Conservation (phyloP, 495 filamentous ascomycete genomes). For the Penicillium manginii region DNA sequence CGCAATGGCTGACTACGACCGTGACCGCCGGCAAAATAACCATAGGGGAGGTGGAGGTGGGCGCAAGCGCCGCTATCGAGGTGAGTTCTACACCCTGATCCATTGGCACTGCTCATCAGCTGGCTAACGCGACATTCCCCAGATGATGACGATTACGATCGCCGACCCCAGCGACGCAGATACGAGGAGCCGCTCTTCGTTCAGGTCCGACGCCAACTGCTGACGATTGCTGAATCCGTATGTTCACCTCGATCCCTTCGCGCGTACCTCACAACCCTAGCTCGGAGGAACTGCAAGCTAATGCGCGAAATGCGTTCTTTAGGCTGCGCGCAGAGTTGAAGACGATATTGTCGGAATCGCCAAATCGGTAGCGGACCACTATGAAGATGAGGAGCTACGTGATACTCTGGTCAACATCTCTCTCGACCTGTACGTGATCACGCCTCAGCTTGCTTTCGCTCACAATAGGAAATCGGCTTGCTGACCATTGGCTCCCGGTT, state of each 20-base stretch:
- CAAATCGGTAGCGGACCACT: slow-evolving; percentile 74
- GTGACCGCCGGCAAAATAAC: slow-evolving; percentile 64
- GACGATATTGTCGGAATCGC: slow-evolving; percentile 81
- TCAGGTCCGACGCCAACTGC: slow-evolving; percentile 77
- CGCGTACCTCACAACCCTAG: not conserved
- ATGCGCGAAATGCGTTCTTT: slow-evolving; percentile 13
- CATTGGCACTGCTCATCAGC: not conserved
- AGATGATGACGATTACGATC: slow-evolving; percentile 80
- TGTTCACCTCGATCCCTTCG: slow-evolving; percentile 20
- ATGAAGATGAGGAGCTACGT: slow-evolving; percentile 75
- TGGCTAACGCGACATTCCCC: slow-evolving; percentile 15
- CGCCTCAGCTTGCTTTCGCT: not conserved
- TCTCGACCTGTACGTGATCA: slow-evolving; percentile 66
- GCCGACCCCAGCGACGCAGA: slow-evolving; percentile 72
- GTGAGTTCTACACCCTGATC: slow-evolving; percentile 28
- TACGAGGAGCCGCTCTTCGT: slow-evolving; percentile 78
- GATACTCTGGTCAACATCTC: slow-evolving; percentile 70
- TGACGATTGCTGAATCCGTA: slow-evolving; percentile 84
- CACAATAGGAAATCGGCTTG: not conserved
- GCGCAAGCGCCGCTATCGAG: slow-evolving; percentile 68
- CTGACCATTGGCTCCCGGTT: slow-evolving; percentile 15
- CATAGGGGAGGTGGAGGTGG: slow-evolving; percentile 58
- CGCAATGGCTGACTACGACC: slow-evolving; percentile 75
- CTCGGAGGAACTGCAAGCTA: slow-evolving; percentile 11
- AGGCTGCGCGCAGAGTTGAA: slow-evolving; percentile 76